Evolutionary conservation across 345 rosid species (phyloP).

Genomic region (Aethionema arabicum): DNA sequence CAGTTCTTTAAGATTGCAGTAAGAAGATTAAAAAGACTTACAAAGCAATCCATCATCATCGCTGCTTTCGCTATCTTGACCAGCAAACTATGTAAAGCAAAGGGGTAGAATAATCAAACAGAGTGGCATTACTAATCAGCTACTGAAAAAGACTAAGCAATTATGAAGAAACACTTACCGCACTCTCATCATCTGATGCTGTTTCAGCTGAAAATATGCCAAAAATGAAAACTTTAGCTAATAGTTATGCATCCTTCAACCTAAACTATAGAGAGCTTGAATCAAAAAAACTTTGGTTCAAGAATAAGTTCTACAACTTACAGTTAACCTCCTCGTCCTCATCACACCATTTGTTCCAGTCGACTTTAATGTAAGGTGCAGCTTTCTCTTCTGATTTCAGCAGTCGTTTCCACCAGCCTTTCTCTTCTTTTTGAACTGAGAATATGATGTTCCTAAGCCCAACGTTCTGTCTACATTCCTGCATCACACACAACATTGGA

Average conservation of each 20-base stretch:
- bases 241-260: too few relatives aligned
- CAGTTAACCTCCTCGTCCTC: conserved; percentile 76
- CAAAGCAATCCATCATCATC: conserved; percentile 96
- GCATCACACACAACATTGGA: conserved; percentile 30
- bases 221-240: background rate
- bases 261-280: background rate
- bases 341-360: conserved; percentile 99
- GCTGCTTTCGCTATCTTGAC: conserved; percentile 62
- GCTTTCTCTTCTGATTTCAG: conserved; percentile 83
- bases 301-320: conserved; percentile 42
- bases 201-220: conserved; percentile 55
- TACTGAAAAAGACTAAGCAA: background rate
- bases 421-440: conserved; percentile 77
- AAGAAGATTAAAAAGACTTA: conserved; percentile 47
- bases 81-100: conserved; percentile 51
- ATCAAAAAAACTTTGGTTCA: background rate
- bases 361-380: conserved; percentile 97
- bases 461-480: conserved; percentile 74
- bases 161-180: conserved; percentile 44
- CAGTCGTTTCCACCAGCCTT: conserved; percentile 91
- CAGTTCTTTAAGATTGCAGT: background rate
- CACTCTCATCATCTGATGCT: conserved; percentile 58
- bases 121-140: background rate
- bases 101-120: conserved; percentile 5
- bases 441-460: conserved; percentile 90